phyloP scores from a whole-genome alignment of 169 alveolate species.

The Plasmodium reichenowi region DNA sequence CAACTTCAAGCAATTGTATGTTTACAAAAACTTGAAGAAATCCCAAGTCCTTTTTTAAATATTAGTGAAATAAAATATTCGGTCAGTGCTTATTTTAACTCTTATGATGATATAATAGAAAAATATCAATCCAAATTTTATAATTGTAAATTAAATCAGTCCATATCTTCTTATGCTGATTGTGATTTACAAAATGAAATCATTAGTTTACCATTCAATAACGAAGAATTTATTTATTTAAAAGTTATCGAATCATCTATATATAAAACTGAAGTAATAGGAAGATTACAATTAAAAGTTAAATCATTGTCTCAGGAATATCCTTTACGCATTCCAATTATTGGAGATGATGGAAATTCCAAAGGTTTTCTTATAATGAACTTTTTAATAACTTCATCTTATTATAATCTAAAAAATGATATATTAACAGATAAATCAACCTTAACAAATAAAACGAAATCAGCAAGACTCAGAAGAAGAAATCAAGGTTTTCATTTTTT shows the following conservation, averaged over 20 bases:
- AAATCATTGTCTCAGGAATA: conserved; percentile 81
- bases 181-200: conserved; percentile 84
- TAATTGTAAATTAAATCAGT: conserved; percentile 76
- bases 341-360: conserved; percentile 82
- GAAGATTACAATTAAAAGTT: conserved; percentile 83
- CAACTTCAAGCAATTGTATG: conserved; percentile 65
- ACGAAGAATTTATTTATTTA: conserved; percentile 81
- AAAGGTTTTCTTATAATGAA: conserved; percentile 82
- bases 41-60: conserved; percentile 74
- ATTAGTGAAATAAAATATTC: conserved; percentile 78
- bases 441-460: conserved; percentile 55
- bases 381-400: conserved; percentile 77
- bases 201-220: conserved; percentile 82
- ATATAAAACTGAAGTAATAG: conserved; percentile 79
- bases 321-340: conserved; percentile 82
- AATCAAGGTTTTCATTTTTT: conserved; percentile 78
- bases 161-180: conserved; percentile 53
- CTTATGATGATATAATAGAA: conserved; percentile 81
- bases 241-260: conserved; percentile 82
- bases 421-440: conserved; percentile 52
- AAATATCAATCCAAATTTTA: conserved; percentile 78
- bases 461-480: conserved; percentile 72
- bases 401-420: conserved; percentile 78
- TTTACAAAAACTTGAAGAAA: conserved; percentile 82
- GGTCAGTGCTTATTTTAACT: conserved; percentile 81